These are phyloP conservation scores for Stephanodiscus triporus DNA, from an alignment of 108 stramenopile species.

Conservation along the genomic window DNA sequence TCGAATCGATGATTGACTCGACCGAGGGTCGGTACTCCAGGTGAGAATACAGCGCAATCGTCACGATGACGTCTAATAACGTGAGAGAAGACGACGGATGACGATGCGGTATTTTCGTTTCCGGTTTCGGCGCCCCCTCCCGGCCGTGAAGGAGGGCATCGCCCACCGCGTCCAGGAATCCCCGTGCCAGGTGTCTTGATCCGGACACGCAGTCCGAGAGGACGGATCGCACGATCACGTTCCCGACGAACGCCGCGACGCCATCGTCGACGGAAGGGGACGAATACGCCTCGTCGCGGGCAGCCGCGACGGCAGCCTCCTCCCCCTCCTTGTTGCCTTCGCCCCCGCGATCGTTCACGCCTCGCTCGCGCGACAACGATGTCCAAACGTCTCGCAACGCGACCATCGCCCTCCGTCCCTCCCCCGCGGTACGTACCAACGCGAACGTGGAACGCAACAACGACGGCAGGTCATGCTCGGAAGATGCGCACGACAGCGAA, in stretches of 20 bases:
- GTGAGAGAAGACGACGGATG: slow-evolving; percentile 9
- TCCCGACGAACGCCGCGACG: slow-evolving; percentile 32
- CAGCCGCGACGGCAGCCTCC: not conserved
- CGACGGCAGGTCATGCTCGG: slow-evolving; percentile 49
- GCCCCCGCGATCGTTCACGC: not conserved
- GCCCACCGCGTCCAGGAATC: slow-evolving; percentile 28
- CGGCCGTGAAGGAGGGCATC: slow-evolving; percentile 17
- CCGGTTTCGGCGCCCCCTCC: not conserved
- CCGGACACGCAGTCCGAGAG: slow-evolving; percentile 27
- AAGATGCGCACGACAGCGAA: slow-evolving; percentile 38
- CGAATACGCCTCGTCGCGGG: not conserved
- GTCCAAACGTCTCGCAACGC: slow-evolving; percentile 38
- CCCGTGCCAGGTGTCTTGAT: slow-evolving; percentile 22
- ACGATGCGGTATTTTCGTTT: not conserved
- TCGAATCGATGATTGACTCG: slow-evolving; percentile 27
- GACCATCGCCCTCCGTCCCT: slow-evolving; percentile 30
- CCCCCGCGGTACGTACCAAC: slow-evolving; percentile 26
- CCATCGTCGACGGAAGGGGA: slow-evolving; percentile 12
- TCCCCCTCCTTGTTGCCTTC: not conserved
- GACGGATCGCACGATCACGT: slow-evolving; percentile 35
- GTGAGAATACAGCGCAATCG: slow-evolving; percentile 39
- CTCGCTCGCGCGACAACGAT: slow-evolving; percentile 3
- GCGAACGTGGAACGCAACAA: slow-evolving; percentile 37
- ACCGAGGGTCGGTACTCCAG: slow-evolving; percentile 22
- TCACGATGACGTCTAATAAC: slow-evolving; percentile 36